Percentiles rank a stretch among this genome's conserved stretches.
Conservation (phyloP, 2,329 filamentous ascomycete genomes). For the Apiospora koreana region DNA sequence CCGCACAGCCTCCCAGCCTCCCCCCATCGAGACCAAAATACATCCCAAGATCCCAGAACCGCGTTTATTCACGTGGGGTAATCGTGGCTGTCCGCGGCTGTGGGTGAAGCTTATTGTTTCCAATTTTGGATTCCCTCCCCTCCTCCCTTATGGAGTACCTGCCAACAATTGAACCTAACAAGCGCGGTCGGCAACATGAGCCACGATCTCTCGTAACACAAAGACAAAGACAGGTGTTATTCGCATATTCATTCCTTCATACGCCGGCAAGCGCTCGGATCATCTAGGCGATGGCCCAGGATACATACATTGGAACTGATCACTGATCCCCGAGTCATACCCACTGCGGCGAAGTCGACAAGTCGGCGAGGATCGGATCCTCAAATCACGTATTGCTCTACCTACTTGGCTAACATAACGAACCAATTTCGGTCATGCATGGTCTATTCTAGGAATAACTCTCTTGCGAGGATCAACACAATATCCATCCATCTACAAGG, state of each 20-base stretch:
- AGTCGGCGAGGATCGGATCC: background rate
- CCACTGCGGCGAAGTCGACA: background rate
- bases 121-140: background rate
- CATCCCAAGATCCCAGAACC: too few relatives aligned
- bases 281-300: background rate
- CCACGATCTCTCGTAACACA: background rate
- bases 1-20: too few relatives aligned
- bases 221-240: background rate
- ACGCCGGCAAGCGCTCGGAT: background rate
- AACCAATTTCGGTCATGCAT: background rate
- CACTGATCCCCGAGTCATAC: background rate
- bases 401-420: background rate
- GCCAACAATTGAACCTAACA: background rate
- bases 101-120: background rate
- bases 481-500: background rate
- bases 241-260: background rate
- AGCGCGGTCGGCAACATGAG: background rate
- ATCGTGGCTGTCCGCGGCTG: conserved; percentile 5
- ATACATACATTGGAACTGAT: too few relatives aligned
- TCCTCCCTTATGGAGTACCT: background rate
- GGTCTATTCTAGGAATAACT: background rate
- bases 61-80: conserved; percentile 4
- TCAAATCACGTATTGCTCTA: background rate
- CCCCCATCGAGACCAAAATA: background rate
- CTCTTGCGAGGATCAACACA: background rate